A percentile compares a stretch with the other conserved stretches of the same genome.
phyloP scores from a whole-genome alignment of 371 early-diverging fungal species.

The Polyrhizophydium stewartii region DNA sequence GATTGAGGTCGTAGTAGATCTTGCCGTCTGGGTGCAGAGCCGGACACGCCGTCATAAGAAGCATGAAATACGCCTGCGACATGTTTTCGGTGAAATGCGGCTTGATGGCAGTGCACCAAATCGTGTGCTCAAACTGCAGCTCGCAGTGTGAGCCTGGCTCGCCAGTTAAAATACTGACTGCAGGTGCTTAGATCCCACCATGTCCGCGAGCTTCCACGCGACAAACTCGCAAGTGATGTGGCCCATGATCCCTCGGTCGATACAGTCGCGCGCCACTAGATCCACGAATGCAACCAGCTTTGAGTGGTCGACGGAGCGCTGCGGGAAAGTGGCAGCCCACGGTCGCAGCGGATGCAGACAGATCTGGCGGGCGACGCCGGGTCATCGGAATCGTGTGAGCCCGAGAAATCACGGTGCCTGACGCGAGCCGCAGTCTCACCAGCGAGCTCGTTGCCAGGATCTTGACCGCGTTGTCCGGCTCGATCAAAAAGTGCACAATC shows the following conservation, averaged over 20 bases:
- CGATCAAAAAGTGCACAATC: background rate
- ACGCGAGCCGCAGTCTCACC: background rate
- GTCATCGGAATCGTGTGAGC: too few relatives aligned
- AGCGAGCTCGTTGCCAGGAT: background rate
- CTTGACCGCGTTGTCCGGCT: background rate
- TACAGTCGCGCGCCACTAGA: background rate
- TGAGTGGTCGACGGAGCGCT: background rate
- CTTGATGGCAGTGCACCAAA: background rate
- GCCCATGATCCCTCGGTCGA: background rate
- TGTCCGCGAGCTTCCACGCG: background rate
- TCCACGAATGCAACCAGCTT: background rate
- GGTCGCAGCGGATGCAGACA: background rate
- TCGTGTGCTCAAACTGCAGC: background rate
- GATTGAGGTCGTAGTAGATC: background rate
- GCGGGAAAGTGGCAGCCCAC: background rate
- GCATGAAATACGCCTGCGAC: background rate
- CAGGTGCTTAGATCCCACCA: too few relatives aligned
- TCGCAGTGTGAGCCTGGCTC: background rate
- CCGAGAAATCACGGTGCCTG: too few relatives aligned
- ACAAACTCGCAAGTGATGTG: conserved; percentile 2
- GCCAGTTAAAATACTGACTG: too few relatives aligned
- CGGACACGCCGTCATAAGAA: background rate
- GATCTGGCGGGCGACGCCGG: too few relatives aligned
- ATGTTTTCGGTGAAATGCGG: background rate
- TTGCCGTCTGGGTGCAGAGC: background rate